These are phyloP conservation scores for Parascedosporium putredinis DNA, from an alignment of 2,329 filamentous ascomycete genomes.

Conservation along the genomic window DNA sequence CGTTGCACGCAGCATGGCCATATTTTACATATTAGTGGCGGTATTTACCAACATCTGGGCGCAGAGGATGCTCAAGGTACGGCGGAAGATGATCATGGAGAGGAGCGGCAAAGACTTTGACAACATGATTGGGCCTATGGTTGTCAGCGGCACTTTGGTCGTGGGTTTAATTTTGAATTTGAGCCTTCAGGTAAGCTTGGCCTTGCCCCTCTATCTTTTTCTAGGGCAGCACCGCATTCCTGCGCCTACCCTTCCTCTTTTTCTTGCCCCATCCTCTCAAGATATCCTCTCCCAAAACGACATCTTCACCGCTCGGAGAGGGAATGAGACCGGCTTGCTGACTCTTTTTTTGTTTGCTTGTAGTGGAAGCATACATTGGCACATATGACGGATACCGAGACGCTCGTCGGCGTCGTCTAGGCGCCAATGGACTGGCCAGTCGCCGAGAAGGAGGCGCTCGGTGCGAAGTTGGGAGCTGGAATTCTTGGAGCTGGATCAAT, in stretches of 20 bases:
- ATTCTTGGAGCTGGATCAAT: not conserved
- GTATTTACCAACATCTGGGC: slow-evolving; percentile 81
- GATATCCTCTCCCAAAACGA: slow-evolving; percentile 2
- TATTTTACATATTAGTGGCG: slow-evolving; percentile 73
- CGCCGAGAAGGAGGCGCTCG: not conserved
- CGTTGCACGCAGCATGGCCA: slow-evolving; percentile 68
- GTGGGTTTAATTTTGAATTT: slow-evolving; percentile 79
- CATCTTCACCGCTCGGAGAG: not conserved
- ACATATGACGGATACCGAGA: not conserved
- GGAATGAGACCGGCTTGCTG: too few species aligned
- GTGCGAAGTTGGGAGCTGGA: not conserved
- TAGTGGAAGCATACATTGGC: slow-evolving; percentile 1
- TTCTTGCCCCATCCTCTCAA: too few species aligned
- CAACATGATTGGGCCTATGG: slow-evolving; percentile 71
- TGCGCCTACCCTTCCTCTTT: too few species aligned
- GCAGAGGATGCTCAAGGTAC: slow-evolving; percentile 67
- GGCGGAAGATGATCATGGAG: slow-evolving; percentile 69
- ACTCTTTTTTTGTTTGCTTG: not conserved
- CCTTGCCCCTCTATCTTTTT: too few species aligned
- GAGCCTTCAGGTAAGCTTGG: slow-evolving; percentile 65
- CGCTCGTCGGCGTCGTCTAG: not conserved
- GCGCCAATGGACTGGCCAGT: too few species aligned
- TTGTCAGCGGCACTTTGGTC: slow-evolving; percentile 71
- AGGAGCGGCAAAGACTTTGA: slow-evolving; percentile 91
- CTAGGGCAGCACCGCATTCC: too few species aligned